Evolutionary conservation across 1,139 yeast species (phyloP).

Genomic region (Tardiomyces digboiensis): DNA sequence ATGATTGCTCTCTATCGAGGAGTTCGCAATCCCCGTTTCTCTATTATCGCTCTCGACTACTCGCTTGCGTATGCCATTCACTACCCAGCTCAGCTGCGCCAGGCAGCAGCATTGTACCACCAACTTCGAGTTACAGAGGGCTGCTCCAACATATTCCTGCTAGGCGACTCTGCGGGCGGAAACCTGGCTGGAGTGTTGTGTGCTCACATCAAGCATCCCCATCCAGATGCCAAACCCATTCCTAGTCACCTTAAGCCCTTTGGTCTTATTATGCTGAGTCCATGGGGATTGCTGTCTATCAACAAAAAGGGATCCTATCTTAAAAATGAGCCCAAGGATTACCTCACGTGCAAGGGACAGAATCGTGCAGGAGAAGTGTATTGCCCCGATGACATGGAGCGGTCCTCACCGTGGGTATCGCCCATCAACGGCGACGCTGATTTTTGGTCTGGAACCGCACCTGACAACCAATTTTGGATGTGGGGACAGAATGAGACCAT

Average conservation of each 20-base stretch:
- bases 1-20: not conserved
- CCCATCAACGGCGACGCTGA: not conserved
- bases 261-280: not conserved
- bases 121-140: conserved; percentile 23
- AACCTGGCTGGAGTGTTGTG: conserved; percentile 9
- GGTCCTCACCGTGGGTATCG: not conserved
- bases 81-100: conserved; percentile 36
- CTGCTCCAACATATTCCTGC: conserved; percentile 8
- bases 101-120: conserved; percentile 26
- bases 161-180: conserved; percentile 17
- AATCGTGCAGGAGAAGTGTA: not conserved
- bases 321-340: not conserved
- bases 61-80: conserved; percentile 27
- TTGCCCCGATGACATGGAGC: not conserved
- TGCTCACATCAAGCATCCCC: conserved; percentile 1
- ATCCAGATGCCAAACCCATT: not conserved
- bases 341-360: not conserved
- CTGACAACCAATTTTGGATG: not conserved
- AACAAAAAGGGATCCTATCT: not conserved
- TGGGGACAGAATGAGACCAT: not conserved
- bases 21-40: conserved; percentile 9
- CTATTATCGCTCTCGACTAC: conserved; percentile 33
- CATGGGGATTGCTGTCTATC: not conserved
- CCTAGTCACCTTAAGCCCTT: not conserved
- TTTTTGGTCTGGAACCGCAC: not conserved